Conservation (phyloP, 257 asterid species). For the Salvia splendens region DNA sequence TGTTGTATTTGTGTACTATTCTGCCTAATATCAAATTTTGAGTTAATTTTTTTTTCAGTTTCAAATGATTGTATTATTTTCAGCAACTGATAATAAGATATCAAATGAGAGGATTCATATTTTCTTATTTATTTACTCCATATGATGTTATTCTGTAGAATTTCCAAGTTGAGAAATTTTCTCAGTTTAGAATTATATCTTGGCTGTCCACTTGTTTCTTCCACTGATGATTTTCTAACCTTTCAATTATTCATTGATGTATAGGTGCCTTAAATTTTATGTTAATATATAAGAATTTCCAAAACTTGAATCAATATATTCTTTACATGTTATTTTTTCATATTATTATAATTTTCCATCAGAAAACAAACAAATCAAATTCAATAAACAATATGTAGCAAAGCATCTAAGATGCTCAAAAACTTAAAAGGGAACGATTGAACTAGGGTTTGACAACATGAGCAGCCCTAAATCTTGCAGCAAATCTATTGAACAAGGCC, state of each 20-base stretch:
- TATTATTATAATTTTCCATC: conserved; percentile 11
- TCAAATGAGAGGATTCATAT: background rate
- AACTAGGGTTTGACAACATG: conserved; percentile 28
- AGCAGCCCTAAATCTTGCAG: conserved; percentile 44
- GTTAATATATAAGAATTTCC: background rate
- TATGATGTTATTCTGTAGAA: background rate
- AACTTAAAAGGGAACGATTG: background rate
- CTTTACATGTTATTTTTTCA: conserved; percentile 30
- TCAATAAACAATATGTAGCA: conserved; percentile 13
- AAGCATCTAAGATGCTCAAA: conserved; percentile 19
- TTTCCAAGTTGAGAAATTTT: background rate
- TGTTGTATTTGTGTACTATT: conserved; percentile 34
- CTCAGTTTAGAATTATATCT: background rate
- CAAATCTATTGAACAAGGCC: conserved; percentile 70
- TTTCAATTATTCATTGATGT: too few relatives aligned
- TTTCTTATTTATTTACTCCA: background rate
- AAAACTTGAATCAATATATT: conserved; percentile 33
- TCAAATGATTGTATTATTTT: conserved; percentile 19
- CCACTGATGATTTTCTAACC: background rate
- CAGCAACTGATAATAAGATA: background rate
- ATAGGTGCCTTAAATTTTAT: too few relatives aligned
- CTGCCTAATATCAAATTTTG: conserved; percentile 31
- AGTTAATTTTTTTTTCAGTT: conserved; percentile 5
- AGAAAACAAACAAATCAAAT: conserved; percentile 29
- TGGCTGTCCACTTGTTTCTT: background rate